A percentile compares a stretch with the other conserved stretches of the same genome.
Evolutionary conservation across 2,329 filamentous ascomycete species (phyloP).

Genomic region (Emydomyces testavorans): DNA sequence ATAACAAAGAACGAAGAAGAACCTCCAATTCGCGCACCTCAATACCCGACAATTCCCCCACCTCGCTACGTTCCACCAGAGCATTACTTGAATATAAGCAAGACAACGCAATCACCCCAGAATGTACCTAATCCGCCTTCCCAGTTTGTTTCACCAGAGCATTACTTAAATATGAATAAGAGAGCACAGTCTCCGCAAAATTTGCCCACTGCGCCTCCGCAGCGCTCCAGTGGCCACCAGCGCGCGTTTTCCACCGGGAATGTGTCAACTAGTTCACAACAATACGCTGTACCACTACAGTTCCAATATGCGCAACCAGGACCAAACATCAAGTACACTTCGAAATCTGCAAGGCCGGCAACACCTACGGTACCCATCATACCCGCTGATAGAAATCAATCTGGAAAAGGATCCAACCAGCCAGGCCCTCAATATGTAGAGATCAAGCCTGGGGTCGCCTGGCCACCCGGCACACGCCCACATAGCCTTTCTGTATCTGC

Average conservation of each 20-base stretch:
- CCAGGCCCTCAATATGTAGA: slow-evolving; percentile 21
- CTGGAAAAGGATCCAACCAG: background rate
- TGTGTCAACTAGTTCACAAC: slow-evolving; percentile 13
- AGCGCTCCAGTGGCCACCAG: slow-evolving; percentile 21
- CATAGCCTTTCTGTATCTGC: slow-evolving; percentile 30
- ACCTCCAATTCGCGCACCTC: background rate
- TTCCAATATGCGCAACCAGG: slow-evolving; percentile 34
- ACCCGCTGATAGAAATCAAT: background rate
- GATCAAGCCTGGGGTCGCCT: slow-evolving; percentile 14
- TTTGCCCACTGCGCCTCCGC: slow-evolving; percentile 11
- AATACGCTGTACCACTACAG: slow-evolving; percentile 25
- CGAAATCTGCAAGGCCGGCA: slow-evolving; percentile 17
- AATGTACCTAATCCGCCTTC: slow-evolving; percentile 19
- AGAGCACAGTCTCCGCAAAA: slow-evolving; percentile 17
- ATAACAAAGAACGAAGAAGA: slow-evolving; percentile 9
- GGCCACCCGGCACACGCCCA: slow-evolving; percentile 18
- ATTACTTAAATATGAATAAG: slow-evolving; percentile 13
- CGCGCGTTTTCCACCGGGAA: slow-evolving; percentile 24
- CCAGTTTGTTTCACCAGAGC: slow-evolving; percentile 22
- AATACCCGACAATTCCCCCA: slow-evolving; percentile 20
- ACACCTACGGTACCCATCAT: background rate
- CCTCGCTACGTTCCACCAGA: slow-evolving; percentile 24
- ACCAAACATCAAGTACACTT: slow-evolving; percentile 31
- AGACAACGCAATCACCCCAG: background rate
- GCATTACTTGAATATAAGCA: slow-evolving; percentile 5